phyloP scores from a whole-genome alignment of 495 filamentous ascomycete genomes.

The Aspergillus wentii region DNA sequence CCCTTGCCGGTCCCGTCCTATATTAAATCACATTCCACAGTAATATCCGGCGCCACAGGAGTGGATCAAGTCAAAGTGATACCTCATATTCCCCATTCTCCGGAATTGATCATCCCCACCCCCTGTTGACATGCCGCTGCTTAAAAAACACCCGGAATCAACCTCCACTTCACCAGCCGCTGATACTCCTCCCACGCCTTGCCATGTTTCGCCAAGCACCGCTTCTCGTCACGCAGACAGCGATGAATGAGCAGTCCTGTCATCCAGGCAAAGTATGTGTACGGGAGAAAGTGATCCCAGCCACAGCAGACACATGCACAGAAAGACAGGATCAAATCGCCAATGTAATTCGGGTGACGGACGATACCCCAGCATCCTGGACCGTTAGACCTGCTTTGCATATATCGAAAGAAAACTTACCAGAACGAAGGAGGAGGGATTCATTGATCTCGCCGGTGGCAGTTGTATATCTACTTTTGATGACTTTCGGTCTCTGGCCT shows the following conservation, averaged over 20 bases:
- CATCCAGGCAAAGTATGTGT: constrained; percentile 45
- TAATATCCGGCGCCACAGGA: too few species aligned
- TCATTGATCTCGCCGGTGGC: constrained; percentile 33
- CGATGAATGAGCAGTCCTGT: constrained; percentile 13
- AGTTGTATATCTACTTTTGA: constrained; percentile 33
- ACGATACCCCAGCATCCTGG: constrained; percentile 43
- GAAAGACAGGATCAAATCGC: constrained; percentile 39
- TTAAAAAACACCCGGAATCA: constrained; percentile 39
- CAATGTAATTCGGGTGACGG: constrained; percentile 46
- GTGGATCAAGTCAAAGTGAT: too few species aligned
- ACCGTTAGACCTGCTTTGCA: too few species aligned
- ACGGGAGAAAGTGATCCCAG: constrained; percentile 31
- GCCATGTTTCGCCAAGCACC: constrained; percentile 42
- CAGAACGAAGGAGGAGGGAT: constrained; percentile 38
- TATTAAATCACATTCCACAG: too few species aligned
- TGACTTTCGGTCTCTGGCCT: constrained; percentile 34
- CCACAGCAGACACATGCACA: constrained; percentile 40
- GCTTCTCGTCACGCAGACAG: constrained; percentile 25
- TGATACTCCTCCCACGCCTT: constrained; percentile 40
- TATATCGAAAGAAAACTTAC: constrained; percentile 5
- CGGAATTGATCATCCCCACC: too few species aligned
- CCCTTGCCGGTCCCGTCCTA: too few species aligned
- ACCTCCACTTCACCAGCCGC: constrained; percentile 35
- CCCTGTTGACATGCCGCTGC: too few species aligned
- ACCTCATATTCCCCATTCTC: too few species aligned